Evolutionary conservation across 164 flowering plant species (phyloP), one percentile per base, ranked within the genome.

Genomic region (Akebia trifoliata): DNA sequence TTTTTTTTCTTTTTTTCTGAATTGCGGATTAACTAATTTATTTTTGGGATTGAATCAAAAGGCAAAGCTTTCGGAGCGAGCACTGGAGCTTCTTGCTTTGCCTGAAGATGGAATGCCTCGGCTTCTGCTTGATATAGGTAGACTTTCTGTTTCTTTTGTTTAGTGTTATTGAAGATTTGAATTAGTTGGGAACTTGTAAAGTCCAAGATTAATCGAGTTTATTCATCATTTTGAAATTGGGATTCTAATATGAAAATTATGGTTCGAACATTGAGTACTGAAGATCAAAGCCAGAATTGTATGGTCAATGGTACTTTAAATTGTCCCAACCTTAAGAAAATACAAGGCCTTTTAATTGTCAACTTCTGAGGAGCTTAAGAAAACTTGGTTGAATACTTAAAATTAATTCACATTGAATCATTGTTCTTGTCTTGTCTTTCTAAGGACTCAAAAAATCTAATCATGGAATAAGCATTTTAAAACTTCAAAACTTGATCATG

Each of bases 71-170:
- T 77, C 99, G 0, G 93, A 87, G 73, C 78, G 99, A 73, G 99
- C 97, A 3, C 8, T 93, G 55, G 99, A 90, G 84, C 91, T 93
- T 66, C 90, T 93, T 52, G 87, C 88, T 24, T 69, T 93, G 75
- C 97, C 99, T 26, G 83, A 78, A 36, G 99, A 93, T 60, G 96
- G 78, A 7, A 74, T 84, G 21, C 95, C 97, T 10, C 78, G 88
- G 62, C 74, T 93, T 60, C 78, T 90, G 36, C 90, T 93, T 49
- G 97, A 93, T 65, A 90, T 90, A 65, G 97, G 97, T 87, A 55
- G 29, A 3, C 6, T 18, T 49, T 26, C 22, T 15, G 9, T 15
- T 4, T 0, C 11, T 21, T 53, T 37, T 37, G 10, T 38, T 26
- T 24, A 14, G 4, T 54, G 10, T 4, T 24, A 25, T 21, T 36